Conservation (phyloP, 306 rosid genomes). For the Prunus salicina region DNA sequence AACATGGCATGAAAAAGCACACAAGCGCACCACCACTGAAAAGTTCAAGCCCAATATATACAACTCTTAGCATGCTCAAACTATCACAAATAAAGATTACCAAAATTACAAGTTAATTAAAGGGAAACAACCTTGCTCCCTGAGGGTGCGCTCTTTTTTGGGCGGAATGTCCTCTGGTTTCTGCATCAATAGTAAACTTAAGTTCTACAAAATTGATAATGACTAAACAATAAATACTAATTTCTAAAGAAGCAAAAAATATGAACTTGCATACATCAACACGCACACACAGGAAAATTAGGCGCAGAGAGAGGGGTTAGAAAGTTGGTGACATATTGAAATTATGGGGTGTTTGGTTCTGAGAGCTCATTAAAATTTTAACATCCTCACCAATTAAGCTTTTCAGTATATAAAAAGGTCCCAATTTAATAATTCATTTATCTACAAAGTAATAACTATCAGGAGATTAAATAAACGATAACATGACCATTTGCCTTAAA, state of each 20-base stretch:
- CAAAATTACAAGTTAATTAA: neutral
- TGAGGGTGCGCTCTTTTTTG: constrained; percentile 93
- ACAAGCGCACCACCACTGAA: neutral
- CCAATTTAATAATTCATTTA: neutral
- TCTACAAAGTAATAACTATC: neutral
- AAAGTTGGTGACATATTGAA: neutral
- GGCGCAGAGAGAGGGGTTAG: neutral
- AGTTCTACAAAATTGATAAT: constrained; percentile 2
- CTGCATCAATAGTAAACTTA: constrained; percentile 36
- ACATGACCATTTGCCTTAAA: neutral
- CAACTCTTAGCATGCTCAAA: constrained; percentile 12
- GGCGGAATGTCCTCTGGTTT: constrained; percentile 97
- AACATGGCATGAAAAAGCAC: neutral
- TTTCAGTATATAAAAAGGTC: neutral
- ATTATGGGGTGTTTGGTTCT: neutral
- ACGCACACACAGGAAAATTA: neutral
- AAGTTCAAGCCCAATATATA: constrained; percentile 11
- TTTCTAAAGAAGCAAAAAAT: neutral
- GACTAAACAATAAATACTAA: neutral
- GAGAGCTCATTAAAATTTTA: neutral
- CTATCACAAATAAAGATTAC: constrained; percentile 7
- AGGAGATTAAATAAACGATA: neutral
- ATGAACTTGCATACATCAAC: neutral
- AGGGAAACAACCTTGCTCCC: constrained; percentile 86
- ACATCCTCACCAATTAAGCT: neutral